Conservation (phyloP, 129 eudicot species). For the Pseudognaphalium luteoalbum region DNA sequence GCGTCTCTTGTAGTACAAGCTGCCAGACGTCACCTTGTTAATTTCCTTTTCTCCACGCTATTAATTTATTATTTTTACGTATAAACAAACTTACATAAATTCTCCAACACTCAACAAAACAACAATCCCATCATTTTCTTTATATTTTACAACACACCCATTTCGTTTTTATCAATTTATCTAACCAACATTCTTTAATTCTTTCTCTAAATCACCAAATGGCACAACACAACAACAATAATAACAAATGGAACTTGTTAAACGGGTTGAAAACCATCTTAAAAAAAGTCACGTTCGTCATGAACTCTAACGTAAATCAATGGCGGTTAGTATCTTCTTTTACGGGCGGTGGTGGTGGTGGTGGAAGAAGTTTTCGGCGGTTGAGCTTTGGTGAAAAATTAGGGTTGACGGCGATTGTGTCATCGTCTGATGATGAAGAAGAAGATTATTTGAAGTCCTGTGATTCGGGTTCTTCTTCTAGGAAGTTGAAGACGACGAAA, state of each 20-base stretch:
- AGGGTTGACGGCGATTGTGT: slow-evolving; percentile 31
- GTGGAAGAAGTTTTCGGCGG: slow-evolving; percentile 32
- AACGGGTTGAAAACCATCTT: slow-evolving; percentile 49
- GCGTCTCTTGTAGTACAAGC: slow-evolving; percentile 32
- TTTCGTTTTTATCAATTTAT: slow-evolving; percentile 10
- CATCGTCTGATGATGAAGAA: slow-evolving; percentile 22
- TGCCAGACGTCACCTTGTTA: slow-evolving; percentile 27
- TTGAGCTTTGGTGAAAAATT: slow-evolving; percentile 44
- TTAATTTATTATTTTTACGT: too few relatives aligned
- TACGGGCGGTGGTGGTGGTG: background rate
- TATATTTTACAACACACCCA: background rate
- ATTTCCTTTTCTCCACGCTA: slow-evolving; percentile 20
- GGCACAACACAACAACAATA: background rate
- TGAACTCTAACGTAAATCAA: slow-evolving; percentile 42
- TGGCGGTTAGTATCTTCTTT: slow-evolving; percentile 51
- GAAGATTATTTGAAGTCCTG: background rate
- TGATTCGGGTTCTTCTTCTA: slow-evolving; percentile 1
- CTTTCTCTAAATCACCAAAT: background rate
- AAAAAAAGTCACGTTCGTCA: slow-evolving; percentile 54
- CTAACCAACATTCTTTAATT: background rate
- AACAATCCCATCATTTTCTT: background rate
- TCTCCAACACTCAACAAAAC: slow-evolving; percentile 18
- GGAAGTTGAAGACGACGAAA: slow-evolving; percentile 22
- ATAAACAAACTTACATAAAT: background rate
- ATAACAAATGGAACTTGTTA: slow-evolving; percentile 39